Evolutionary conservation across 306 rosid genomes (phyloP), one percentile per base, ranked within the genome.

Genomic region (Ochetophila trinervis): DNA sequence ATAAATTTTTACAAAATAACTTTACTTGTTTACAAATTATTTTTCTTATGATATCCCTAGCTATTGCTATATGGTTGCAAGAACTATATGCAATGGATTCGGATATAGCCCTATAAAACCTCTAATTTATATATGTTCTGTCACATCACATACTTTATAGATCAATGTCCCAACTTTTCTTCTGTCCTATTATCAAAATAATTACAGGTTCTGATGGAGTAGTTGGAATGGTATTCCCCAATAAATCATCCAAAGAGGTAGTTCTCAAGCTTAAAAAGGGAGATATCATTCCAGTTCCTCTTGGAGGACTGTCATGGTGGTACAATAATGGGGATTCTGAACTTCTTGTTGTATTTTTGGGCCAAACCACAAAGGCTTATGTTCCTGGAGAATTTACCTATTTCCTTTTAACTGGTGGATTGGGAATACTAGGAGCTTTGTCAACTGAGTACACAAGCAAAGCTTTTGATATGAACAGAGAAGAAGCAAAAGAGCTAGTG

Each of bases 231-330:
- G 53, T 82, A 14, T 68, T 71, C 4, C 82, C 75, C 0, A 69
- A 72, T 53, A 44, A 27, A 27, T 27, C 65, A 0, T 16, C 6
- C 42, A 67, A 80, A 45, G 90, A 88, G 52, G 78, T 67, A 32
- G 85, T 84, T 9, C 19, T 88, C 60, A 83, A 67, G 50, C 79
- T 89, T 0, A 77, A 68, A 64, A 36, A 82, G 20, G 96, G 90
- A 50, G 90, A 86, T 24, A 19, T 89, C 0, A 72, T 86, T 23
- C 87, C 96, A 1, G 72, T 82, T 0, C 84, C 88, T 3, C n/a
- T 55, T 14, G 96, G 88, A 55, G 15, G 51, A 40, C 47, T 83
- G n/a, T 89, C 96, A 17, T 89, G 96, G 96, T 89, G 96, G 96
- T 86, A 68, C 87, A 86, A 86, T 24, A 56, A 78, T 14, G 92